Base-by-base conservation (phyloP, 192 early-diverging fungal species). In the Chytriomyces sp. region DNA sequence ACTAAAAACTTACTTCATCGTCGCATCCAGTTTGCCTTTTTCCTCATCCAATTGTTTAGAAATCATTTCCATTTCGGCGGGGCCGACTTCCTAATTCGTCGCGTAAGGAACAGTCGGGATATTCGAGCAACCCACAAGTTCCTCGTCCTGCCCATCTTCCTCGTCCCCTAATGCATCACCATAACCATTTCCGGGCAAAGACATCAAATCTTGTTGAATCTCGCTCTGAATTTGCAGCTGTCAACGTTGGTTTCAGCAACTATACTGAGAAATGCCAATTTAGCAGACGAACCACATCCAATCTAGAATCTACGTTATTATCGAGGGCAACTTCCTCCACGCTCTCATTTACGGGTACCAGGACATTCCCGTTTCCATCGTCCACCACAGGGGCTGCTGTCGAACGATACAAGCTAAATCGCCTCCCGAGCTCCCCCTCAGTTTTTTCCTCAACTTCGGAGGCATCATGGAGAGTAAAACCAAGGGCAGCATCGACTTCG, bases 401-500 rank as follows among this genome's bases (percentile, higher is more conserved):
- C 17, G 44, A 22, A 49, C 22, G 44, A 22, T 49, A 49, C 44
- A 49, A 49, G 22, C 44, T 49, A 22, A 49, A 49, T 49, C 44
- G 44, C 44, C 44, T 49, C 17, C 1, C 14, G 17, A 22, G 44
- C 44, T 49, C 22, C 44, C 14, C 44, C 44, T 2, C 44, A 14
- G 14, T 22, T 49, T 49, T 28, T 12, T 52, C 63, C 52, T 40
- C 25, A n/a, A 36, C 38, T 22, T 33, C 33, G 59, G 19, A 33
- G 19, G 59, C 28, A 28, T 33, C 38, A n/a, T 3, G 12, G 44
- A 44, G 8, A 22, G 56, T 37, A 37, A 68, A 68, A n/a, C 53
- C 66, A 19, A 68, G 66, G 5, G 66, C 66, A 2, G n/a, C 66
- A 68, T 68, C 66, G 3, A 68, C 66, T 56, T 68, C 52, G 32